These are phyloP conservation scores for Parietaria judaica DNA, from an alignment of 306 rosid genomes.

Conservation along the genomic window DNA sequence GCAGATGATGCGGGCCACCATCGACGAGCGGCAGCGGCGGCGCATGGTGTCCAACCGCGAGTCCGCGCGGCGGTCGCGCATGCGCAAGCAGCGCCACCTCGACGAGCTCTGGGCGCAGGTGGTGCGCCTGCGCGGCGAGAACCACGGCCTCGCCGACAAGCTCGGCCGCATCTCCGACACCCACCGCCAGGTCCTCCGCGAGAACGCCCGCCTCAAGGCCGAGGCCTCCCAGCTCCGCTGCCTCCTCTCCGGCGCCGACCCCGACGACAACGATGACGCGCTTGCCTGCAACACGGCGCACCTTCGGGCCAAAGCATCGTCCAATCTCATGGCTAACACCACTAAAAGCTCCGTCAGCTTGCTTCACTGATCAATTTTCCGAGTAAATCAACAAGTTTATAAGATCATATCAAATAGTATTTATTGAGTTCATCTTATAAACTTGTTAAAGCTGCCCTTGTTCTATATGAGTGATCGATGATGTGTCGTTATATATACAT, in stretches of 20 bases:
- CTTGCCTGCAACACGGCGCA: conserved; percentile 40
- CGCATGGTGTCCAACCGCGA: conserved; percentile 84
- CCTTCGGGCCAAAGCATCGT: conserved; percentile 34
- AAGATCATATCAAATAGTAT: too few species aligned
- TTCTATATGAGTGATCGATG: too few species aligned
- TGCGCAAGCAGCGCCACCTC: conserved; percentile 79
- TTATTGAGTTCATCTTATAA: too few species aligned
- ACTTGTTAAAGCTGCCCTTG: too few species aligned
- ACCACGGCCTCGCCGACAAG: conserved; percentile 45
- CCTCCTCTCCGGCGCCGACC: conserved; percentile 44
- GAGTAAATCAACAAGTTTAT: too few species aligned
- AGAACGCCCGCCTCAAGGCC: conserved; percentile 54
- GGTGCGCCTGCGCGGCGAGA: conserved; percentile 55
- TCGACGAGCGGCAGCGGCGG: conserved; percentile 67
- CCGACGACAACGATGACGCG: conserved; percentile 18
- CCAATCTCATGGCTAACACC: conserved; percentile 26
- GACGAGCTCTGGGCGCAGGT: conserved; percentile 84
- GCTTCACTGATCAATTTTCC: conserved; percentile 23
- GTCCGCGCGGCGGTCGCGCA: conserved; percentile 75
- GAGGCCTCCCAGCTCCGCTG: conserved; percentile 57
- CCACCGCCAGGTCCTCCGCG: conserved; percentile 48
- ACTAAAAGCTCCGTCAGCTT: conserved; percentile 20
- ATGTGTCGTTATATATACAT: neutral
- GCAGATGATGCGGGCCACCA: conserved; percentile 24
- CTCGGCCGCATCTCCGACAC: conserved; percentile 45